Conservation (phyloP, 169 alveolate species). For the Plasmodium relictum region DNA sequence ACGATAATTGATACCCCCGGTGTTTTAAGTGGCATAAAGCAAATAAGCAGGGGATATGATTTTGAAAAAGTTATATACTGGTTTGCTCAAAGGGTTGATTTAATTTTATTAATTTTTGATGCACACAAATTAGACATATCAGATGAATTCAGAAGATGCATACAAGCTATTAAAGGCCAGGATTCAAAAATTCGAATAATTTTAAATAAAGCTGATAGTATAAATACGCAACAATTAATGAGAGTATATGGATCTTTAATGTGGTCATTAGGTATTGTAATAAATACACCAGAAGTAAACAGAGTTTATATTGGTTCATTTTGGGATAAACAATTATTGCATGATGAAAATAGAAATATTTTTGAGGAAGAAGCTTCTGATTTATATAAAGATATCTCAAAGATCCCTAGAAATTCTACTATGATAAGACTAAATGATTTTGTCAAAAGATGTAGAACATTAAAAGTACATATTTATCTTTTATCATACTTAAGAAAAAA, state of each 20-base stretch:
- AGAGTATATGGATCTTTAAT: slow-evolving; percentile 90
- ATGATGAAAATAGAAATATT: slow-evolving; percentile 83
- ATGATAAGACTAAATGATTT: slow-evolving; percentile 82
- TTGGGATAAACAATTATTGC: slow-evolving; percentile 85
- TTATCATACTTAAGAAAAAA: slow-evolving; percentile 69
- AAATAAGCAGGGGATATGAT: slow-evolving; percentile 88
- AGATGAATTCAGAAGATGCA: slow-evolving; percentile 87
- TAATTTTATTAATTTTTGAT: slow-evolving; percentile 85
- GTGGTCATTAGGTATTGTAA: slow-evolving; percentile 86
- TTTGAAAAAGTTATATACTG: slow-evolving; percentile 89
- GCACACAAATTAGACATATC: slow-evolving; percentile 89
- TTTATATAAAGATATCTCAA: slow-evolving; percentile 82
- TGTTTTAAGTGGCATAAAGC: slow-evolving; percentile 88
- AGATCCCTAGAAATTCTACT: slow-evolving; percentile 84
- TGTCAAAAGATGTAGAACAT: slow-evolving; percentile 83
- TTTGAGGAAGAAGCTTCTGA: slow-evolving; percentile 88
- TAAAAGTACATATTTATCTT: slow-evolving; percentile 74
- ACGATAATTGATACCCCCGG: slow-evolving; percentile 91
- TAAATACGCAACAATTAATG: slow-evolving; percentile 87
- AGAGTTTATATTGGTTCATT: slow-evolving; percentile 87
- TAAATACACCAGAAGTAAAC: slow-evolving; percentile 81
- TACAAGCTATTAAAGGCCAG: slow-evolving; percentile 79
- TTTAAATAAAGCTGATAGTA: slow-evolving; percentile 83
- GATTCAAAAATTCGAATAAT: slow-evolving; percentile 83
- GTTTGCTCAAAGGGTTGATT: slow-evolving; percentile 88